These are phyloP conservation scores for Ophiostoma montium DNA, from an alignment of 2,329 filamentous ascomycete species.

Conservation along the genomic window DNA sequence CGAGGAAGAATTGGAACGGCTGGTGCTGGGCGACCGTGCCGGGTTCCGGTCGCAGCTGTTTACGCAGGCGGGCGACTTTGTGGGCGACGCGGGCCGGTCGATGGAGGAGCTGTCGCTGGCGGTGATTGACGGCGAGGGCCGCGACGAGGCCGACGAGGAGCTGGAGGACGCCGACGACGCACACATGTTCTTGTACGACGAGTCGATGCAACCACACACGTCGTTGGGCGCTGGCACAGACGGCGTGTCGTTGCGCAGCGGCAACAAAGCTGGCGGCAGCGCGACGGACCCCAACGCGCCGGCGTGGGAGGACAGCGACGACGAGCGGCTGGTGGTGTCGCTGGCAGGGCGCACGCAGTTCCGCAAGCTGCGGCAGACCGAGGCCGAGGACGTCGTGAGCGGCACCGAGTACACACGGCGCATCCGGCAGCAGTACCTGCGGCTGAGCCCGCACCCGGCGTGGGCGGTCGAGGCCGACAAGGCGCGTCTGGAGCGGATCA, in stretches of 20 bases:
- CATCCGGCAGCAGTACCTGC: slow-evolving; percentile 62
- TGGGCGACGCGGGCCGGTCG: slow-evolving; percentile 16
- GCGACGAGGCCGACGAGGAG: slow-evolving; percentile 10
- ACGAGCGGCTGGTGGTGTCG: slow-evolving; percentile 75
- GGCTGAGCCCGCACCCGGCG: slow-evolving; percentile 43
- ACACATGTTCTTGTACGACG: slow-evolving; percentile 76
- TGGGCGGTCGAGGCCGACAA: slow-evolving; percentile 42
- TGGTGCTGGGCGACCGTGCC: slow-evolving; percentile 79
- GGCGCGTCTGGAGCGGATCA: slow-evolving; percentile 33
- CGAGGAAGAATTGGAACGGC: slow-evolving; percentile 72
- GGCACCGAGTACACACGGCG: slow-evolving; percentile 75
- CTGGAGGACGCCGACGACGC: slow-evolving; percentile 49
- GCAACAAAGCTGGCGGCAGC: slow-evolving; percentile 16
- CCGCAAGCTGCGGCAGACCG: slow-evolving; percentile 68
- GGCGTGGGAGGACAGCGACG: slow-evolving; percentile 91
- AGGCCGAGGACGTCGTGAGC: slow-evolving; percentile 72
- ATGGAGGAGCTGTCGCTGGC: slow-evolving; percentile 18
- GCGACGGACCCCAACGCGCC: slow-evolving; percentile 28
- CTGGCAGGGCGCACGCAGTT: slow-evolving; percentile 61
- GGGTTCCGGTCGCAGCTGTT: slow-evolving; percentile 67
- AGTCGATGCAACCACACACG: slow-evolving; percentile 5
- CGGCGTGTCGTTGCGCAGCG: slow-evolving; percentile 13
- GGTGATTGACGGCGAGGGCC: slow-evolving; percentile 11
- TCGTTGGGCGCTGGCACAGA: background rate
- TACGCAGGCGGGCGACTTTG: slow-evolving; percentile 27